phyloP scores from a whole-genome alignment of 73 alveolate genomes.

The Paramecium octaurelia region DNA sequence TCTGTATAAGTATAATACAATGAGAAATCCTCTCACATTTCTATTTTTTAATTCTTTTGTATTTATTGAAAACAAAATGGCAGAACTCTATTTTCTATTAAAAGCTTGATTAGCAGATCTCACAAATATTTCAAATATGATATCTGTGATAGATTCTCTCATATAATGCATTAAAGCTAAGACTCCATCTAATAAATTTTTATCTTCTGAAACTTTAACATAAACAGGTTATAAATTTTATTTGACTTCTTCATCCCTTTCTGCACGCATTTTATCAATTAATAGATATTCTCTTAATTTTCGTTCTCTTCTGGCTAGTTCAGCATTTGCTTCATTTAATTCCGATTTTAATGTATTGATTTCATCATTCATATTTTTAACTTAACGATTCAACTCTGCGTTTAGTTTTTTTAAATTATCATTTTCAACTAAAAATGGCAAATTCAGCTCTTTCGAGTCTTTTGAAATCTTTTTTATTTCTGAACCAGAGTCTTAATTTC shows the following conservation, averaged over 20 bases:
- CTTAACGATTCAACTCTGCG: constrained; percentile 11
- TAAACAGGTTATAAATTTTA: constrained; percentile 11
- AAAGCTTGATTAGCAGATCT: constrained; percentile 46
- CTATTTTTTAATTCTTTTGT: constrained; percentile 33
- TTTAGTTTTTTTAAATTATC: constrained; percentile 22
- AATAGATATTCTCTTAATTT: constrained; percentile 30
- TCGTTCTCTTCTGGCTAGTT: neutral
- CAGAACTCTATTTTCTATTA: constrained; percentile 7
- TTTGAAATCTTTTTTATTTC: constrained; percentile 19
- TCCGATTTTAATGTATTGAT: neutral
- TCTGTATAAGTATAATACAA: neutral
- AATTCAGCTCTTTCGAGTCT: neutral
- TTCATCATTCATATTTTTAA: neutral
- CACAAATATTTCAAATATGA: constrained; percentile 23
- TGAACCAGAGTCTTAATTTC: neutral
- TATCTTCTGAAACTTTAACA: constrained; percentile 41
- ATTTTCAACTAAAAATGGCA: constrained; percentile 39
- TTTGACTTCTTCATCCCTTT: constrained; percentile 37
- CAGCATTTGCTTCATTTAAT: constrained; percentile 20
- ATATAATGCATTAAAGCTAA: constrained; percentile 35
- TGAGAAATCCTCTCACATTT: constrained; percentile 21
- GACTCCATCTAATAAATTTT: constrained; percentile 41
- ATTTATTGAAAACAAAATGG: constrained; percentile 4
- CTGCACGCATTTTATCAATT: constrained; percentile 43
- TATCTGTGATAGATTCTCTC: constrained; percentile 43